phyloP scores from a whole-genome alignment of 805 yeast genomes.

The Blastobotrys attinorum region DNA sequence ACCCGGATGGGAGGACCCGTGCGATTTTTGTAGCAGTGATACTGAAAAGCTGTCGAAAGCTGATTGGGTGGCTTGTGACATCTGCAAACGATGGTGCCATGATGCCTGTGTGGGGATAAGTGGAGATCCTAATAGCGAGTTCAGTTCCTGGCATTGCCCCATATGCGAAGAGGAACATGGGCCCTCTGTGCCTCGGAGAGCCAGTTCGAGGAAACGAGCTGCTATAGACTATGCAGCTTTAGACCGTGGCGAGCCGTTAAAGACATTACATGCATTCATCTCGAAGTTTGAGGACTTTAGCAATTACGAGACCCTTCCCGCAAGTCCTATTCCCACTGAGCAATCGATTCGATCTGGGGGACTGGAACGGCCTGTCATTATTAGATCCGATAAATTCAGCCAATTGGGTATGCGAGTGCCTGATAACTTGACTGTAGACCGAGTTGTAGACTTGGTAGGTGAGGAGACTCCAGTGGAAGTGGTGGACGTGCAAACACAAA shows the following conservation, averaged over 20 bases:
- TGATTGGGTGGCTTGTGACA: slow-evolving; percentile 50
- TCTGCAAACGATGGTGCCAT: slow-evolving; percentile 50
- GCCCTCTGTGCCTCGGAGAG: slow-evolving; percentile 42
- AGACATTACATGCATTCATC: slow-evolving; percentile 40
- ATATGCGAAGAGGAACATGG: slow-evolving; percentile 41
- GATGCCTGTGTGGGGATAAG: slow-evolving; percentile 37
- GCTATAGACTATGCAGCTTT: slow-evolving; percentile 72
- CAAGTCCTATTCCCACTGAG: slow-evolving; percentile 31
- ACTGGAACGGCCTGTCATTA: slow-evolving; percentile 38
- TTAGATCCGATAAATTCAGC: slow-evolving; percentile 29
- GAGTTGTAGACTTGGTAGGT: slow-evolving; percentile 55
- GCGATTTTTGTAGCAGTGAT: not conserved
- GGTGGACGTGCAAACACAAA: slow-evolving; percentile 84
- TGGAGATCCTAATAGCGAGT: slow-evolving; percentile 30
- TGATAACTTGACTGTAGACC: slow-evolving; percentile 41
- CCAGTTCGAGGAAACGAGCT: slow-evolving; percentile 46
- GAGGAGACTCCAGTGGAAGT: slow-evolving; percentile 61
- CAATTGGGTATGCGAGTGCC: slow-evolving; percentile 52
- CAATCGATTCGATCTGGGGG: slow-evolving; percentile 32
- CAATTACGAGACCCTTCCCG: slow-evolving; percentile 6
- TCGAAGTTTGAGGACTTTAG: not conserved
- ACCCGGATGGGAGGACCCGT: not conserved
- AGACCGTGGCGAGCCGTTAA: slow-evolving; percentile 57
- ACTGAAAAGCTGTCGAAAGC: not conserved
- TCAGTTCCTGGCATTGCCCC: slow-evolving; percentile 49